Percentiles rank a stretch among this genome's conserved stretches.
These are phyloP conservation scores for Cucumis sativus DNA, from an alignment of 306 rosid species.

Conservation along the genomic window Cucumber_9930_V3 NC_026659.2:9996001-9996500, in stretches of 20 bases:
- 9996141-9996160: background rate
- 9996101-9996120: background rate
- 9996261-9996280: background rate
- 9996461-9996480: no score
- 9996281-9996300: background rate
- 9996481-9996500: no score
- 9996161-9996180: background rate
- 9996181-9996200: background rate
- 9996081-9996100: background rate
- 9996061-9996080: background rate
- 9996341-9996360: no score
- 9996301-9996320: no score
- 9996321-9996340: no score
- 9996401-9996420: no score
- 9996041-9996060: background rate
- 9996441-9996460: no score
- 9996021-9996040: constrained; percentile 8
- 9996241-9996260: background rate
- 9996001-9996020: constrained; percentile 24
- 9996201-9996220: background rate
- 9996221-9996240: background rate
- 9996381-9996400: no score
- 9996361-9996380: no score
- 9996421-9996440: no score
- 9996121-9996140: background rate